These are phyloP conservation scores for Scytalidium sp. DNA, from an alignment of 2,329 filamentous ascomycete species.

Conservation along the genomic window DNA sequence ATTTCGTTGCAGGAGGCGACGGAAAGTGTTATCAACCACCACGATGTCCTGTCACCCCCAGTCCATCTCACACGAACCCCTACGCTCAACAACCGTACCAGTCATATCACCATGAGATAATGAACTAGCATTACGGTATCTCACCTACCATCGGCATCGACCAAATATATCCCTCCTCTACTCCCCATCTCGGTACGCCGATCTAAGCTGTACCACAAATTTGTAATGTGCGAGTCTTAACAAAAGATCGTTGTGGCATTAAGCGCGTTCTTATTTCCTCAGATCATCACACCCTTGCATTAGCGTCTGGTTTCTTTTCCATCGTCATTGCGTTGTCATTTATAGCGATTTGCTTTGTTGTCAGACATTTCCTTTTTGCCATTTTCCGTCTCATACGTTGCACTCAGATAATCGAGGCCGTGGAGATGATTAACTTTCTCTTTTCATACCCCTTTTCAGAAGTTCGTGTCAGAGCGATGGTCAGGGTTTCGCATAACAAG, in stretches of 20 bases:
- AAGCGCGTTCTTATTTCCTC: slow-evolving; percentile 16
- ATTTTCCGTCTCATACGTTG: slow-evolving; percentile 7
- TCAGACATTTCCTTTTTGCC: slow-evolving; percentile 5
- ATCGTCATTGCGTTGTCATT: slow-evolving; percentile 14
- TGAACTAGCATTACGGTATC: slow-evolving; percentile 17
- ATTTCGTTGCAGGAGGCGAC: slow-evolving; percentile 35
- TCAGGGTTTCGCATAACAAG: slow-evolving; percentile 1
- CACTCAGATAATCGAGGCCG: slow-evolving; percentile 3
- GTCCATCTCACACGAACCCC: slow-evolving; percentile 45
- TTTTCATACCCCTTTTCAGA: slow-evolving; percentile 11
- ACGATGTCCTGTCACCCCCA: slow-evolving; percentile 61
- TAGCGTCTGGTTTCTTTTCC: slow-evolving; percentile 21
- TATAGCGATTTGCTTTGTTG: slow-evolving; percentile 17
- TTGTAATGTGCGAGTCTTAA: slow-evolving; percentile 15
- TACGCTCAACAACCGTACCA: slow-evolving; percentile 40
- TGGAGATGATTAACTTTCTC: slow-evolving; percentile 16
- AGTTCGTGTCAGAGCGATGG: background rate
- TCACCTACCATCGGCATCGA: background rate
- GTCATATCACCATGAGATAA: slow-evolving; percentile 41
- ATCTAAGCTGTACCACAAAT: slow-evolving; percentile 27
- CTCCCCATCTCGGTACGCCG: slow-evolving; percentile 3
- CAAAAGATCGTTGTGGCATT: slow-evolving; percentile 18
- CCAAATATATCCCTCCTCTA: slow-evolving; percentile 1
- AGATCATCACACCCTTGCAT: slow-evolving; percentile 16
- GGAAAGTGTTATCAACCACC: slow-evolving; percentile 22